phyloP scores from a whole-genome alignment of 164 flowering plant species.

The Amborella trichopoda region DNA sequence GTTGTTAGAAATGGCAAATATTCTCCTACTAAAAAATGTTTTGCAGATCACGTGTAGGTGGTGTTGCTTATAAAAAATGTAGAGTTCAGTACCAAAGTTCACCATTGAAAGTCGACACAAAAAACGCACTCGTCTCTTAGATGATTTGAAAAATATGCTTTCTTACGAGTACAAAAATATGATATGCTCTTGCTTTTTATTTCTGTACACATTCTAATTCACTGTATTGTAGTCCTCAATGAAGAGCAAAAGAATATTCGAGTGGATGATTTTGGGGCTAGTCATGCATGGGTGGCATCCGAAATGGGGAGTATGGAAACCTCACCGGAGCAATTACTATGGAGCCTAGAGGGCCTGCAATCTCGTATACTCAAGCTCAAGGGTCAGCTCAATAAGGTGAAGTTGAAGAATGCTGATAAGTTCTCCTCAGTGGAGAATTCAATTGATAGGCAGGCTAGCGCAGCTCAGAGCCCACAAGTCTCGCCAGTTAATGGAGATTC shows the following conservation, averaged over 20 bases:
- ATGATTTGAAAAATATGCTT: no score
- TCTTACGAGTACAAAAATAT: no score
- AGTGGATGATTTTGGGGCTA: slow-evolving; percentile 25
- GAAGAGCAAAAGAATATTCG: slow-evolving; percentile 22
- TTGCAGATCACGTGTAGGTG: no score
- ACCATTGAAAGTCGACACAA: no score
- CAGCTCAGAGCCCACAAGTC: slow-evolving; percentile 50
- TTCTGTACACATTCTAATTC: no score
- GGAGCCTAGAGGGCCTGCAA: slow-evolving; percentile 49
- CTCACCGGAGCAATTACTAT: slow-evolving; percentile 41
- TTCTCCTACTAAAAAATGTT: no score
- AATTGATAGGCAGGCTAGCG: slow-evolving; percentile 43
- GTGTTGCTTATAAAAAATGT: no score
- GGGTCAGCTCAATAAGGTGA: slow-evolving; percentile 32
- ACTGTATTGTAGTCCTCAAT: slow-evolving; percentile 23
- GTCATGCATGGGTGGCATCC: slow-evolving; percentile 17
- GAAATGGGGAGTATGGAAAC: slow-evolving; percentile 32
- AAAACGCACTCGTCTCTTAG: no score
- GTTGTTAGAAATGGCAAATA: no score
- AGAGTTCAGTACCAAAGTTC: no score
- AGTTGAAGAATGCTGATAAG: slow-evolving; percentile 34
- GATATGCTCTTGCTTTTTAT: no score
- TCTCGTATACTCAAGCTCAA: slow-evolving; percentile 46
- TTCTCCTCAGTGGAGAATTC: slow-evolving; percentile 67
- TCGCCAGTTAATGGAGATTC: slow-evolving; percentile 54